These are phyloP conservation scores for Populus davidiana DNA, from an alignment of 345 rosid species.

Conservation along the genomic window DNA sequence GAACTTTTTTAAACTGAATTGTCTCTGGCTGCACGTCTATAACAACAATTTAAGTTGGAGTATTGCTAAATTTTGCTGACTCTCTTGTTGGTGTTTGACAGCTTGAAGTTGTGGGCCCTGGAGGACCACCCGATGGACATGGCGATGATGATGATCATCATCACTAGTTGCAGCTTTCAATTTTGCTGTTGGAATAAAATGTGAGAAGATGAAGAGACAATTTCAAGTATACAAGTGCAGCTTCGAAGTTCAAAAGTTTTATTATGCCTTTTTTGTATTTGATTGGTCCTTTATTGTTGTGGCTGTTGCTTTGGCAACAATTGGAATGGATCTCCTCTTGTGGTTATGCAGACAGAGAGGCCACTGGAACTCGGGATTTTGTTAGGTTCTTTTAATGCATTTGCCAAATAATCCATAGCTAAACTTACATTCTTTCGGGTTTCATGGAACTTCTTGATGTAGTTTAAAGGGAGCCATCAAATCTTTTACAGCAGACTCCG, in stretches of 20 bases:
- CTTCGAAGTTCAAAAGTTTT: constrained; percentile 22
- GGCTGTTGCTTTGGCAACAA: constrained; percentile 36
- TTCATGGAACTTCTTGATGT: constrained; percentile 20
- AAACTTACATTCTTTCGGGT: constrained; percentile 29
- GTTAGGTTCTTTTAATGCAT: constrained; percentile 22
- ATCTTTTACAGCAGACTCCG: background rate
- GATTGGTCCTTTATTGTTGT: constrained; percentile 18
- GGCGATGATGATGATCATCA: constrained; percentile 48
- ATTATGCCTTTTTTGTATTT: constrained; percentile 24
- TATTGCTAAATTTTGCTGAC: constrained; percentile 14
- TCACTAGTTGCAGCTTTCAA: constrained; percentile 18
- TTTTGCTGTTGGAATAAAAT: constrained; percentile 19
- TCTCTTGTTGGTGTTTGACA: constrained; percentile 25
- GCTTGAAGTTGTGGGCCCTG: constrained; percentile 94
- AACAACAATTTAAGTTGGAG: background rate
- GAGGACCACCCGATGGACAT: constrained; percentile 81
- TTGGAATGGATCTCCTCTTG: constrained; percentile 15
- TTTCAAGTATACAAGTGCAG: constrained; percentile 32
- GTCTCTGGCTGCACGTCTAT: too few relatives aligned
- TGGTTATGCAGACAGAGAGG: constrained; percentile 28
- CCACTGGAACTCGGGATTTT: constrained; percentile 26
- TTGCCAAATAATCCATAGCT: constrained; percentile 44
- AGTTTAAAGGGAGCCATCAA: constrained; percentile 20
- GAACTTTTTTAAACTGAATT: background rate
- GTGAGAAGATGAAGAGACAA: constrained; percentile 35